These are phyloP conservation scores for Penicillium pancosmium DNA, from an alignment of 495 filamentous ascomycete genomes.

Conservation along the genomic window DNA sequence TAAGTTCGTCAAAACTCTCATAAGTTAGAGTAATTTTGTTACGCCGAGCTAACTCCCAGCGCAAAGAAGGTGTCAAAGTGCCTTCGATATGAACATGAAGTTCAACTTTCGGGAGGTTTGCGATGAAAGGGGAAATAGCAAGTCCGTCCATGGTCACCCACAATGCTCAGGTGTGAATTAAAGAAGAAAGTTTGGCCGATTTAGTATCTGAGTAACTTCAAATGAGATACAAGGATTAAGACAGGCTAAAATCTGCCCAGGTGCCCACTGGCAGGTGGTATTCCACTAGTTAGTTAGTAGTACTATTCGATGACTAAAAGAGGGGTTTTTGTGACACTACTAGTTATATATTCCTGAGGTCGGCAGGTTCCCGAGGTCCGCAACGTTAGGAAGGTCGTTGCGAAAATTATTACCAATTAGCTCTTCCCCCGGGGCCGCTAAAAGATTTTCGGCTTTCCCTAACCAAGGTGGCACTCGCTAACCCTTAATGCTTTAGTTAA, in stretches of 20 bases:
- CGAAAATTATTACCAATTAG: not conserved
- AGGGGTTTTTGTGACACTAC: not conserved
- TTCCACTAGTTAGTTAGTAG: no score
- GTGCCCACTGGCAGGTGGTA: no score
- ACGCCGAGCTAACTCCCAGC: constrained; percentile 41
- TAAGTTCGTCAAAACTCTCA: constrained; percentile 31
- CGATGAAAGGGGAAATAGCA: constrained; percentile 33
- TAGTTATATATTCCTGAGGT: not conserved
- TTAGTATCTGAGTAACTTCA: not conserved
- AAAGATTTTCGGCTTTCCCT: not conserved
- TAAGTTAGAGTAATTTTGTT: constrained; percentile 39
- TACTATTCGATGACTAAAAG: constrained; percentile 1
- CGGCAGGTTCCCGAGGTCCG: constrained; percentile 4
- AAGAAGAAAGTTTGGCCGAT: not conserved
- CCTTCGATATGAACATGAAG: constrained; percentile 52
- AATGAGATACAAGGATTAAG: no score
- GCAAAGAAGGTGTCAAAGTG: constrained; percentile 39
- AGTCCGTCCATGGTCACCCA: constrained; percentile 33
- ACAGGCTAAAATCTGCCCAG: no score
- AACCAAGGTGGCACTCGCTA: not conserved
- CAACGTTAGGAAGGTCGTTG: constrained; percentile 2
- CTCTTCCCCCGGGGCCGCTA: not conserved
- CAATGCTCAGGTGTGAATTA: not conserved
- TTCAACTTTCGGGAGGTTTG: constrained; percentile 43
- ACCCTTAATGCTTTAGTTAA: not conserved